Evolutionary conservation across 768 basidiomycete species (phyloP), one percentile per base, ranked within the genome.

Genomic region (Boletus pseudo-olivaceus): DNA sequence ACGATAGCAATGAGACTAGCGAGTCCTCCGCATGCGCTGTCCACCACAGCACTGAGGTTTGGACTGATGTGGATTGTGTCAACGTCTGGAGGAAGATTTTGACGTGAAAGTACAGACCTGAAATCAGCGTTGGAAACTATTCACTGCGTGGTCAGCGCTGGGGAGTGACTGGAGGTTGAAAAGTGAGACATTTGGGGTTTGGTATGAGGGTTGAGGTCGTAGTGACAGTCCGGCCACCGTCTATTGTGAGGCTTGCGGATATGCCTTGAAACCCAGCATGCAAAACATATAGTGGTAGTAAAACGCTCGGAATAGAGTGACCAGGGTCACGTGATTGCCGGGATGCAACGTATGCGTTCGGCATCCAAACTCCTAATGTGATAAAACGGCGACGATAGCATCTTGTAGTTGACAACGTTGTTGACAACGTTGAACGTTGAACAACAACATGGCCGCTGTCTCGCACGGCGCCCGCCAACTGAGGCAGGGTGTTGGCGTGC

Each of bases 391-490:
- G 17, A 9, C n/a, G 3, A n/a, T 5, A 0, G 1, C 20, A 35
- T 0, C 34, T 35, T 14, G 32, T 17, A 17, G 33, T 23, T n/a
- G n/a, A n/a, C n/a, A n/a, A n/a, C n/a, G n/a, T n/a, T n/a, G n/a
- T n/a, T n/a, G n/a, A n/a, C n/a, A n/a, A n/a, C n/a, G n/a, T n/a
- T n/a, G n/a, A n/a, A n/a, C n/a, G n/a, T n/a, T 8, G 43, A 19
- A 1, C 17, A n/a, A 32, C 40, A 15, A 3, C 54, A 69, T 69
- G 69, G 60, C 58, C 3, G 59, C 54, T 29, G 53, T 70, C 58
- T 67, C 54, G 53, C 63, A 62, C 40, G 65, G 67, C 14, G 20
- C 27, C 29, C 69, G 65, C 53, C 62, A 61, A n/a, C 60, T 69
- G 35, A 65, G 51, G 54, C 61, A 57, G 55, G 63, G 67, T 3